Conservation (phyloP, 148 eudicot species). For the Cornus kousa region DNA sequence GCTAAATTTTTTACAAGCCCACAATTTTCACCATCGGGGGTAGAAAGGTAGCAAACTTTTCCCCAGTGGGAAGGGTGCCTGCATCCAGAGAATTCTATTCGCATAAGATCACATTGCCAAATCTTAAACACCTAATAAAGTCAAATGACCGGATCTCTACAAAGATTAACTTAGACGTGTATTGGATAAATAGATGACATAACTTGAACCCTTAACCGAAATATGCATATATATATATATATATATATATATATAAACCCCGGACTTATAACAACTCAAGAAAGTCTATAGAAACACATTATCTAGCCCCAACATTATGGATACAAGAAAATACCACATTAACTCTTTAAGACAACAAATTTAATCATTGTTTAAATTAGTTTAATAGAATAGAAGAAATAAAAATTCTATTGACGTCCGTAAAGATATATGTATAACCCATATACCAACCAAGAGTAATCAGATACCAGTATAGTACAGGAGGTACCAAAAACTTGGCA, state of each 20-base stretch:
- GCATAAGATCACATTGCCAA: slow-evolving; percentile 1
- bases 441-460: background rate
- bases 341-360: background rate
- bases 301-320: background rate
- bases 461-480: background rate
- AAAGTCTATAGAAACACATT: background rate
- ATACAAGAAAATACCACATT: background rate
- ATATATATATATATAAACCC: background rate
- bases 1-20: slow-evolving; percentile 95
- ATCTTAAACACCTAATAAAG: background rate
- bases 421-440: background rate
- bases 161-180: background rate
- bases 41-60: slow-evolving; percentile 75
- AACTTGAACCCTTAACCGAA: background rate
- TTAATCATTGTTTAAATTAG: background rate
- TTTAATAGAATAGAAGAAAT: background rate
- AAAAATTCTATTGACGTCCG: background rate
- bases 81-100: slow-evolving; percentile 19
- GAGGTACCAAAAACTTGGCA: background rate
- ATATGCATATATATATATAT: background rate
- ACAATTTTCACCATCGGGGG: slow-evolving; percentile 95
- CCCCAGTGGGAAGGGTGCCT: slow-evolving; percentile 99
- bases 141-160: background rate
- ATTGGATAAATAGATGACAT: background rate
- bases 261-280: background rate